phyloP scores from a whole-genome alignment of 2,329 filamentous ascomycete genomes.

The Dothistroma septosporum region DNA sequence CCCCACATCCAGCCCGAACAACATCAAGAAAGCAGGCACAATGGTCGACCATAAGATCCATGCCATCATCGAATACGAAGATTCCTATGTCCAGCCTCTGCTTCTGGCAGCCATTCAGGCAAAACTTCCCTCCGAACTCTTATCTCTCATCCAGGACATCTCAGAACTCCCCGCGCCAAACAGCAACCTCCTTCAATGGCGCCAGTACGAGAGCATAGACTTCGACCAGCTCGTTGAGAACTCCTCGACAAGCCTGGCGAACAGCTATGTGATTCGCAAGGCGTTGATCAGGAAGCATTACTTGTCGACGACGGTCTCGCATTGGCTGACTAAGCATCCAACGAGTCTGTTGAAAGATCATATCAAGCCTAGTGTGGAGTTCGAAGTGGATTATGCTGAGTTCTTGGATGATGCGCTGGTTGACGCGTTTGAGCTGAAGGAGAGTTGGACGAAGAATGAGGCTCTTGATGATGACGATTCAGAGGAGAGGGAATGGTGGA shows the following conservation, averaged over 20 bases:
- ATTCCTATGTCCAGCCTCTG: slow-evolving; percentile 83
- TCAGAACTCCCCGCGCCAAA: slow-evolving; percentile 47
- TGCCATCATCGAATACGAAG: slow-evolving; percentile 78
- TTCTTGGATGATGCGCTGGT: slow-evolving; percentile 90
- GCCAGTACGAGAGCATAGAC: slow-evolving; percentile 80
- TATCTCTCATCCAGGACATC: slow-evolving; percentile 48
- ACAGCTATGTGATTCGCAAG: slow-evolving; percentile 93
- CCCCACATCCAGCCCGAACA: not conserved
- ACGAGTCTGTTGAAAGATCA: slow-evolving; percentile 63
- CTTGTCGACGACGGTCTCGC: slow-evolving; percentile 73
- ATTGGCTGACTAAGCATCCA: slow-evolving; percentile 83
- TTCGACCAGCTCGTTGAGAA: slow-evolving; percentile 69
- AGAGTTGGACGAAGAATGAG: slow-evolving; percentile 69
- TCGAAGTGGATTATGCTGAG: slow-evolving; percentile 94
- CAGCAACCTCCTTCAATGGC: slow-evolving; percentile 67
- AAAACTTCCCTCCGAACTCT: slow-evolving; percentile 50
- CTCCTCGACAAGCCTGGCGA: slow-evolving; percentile 62
- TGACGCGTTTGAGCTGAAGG: slow-evolving; percentile 76
- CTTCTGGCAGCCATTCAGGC: slow-evolving; percentile 68
- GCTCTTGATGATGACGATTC: slow-evolving; percentile 32
- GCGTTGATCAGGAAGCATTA: slow-evolving; percentile 96
- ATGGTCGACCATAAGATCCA: slow-evolving; percentile 45
- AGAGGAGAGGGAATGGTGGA: slow-evolving; percentile 75
- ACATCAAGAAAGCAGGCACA: not conserved
- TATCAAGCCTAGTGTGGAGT: slow-evolving; percentile 74